These are phyloP conservation scores for Metarhizium anisopliae DNA, from an alignment of 2,329 filamentous ascomycete genomes.

Conservation along the genomic window DNA sequence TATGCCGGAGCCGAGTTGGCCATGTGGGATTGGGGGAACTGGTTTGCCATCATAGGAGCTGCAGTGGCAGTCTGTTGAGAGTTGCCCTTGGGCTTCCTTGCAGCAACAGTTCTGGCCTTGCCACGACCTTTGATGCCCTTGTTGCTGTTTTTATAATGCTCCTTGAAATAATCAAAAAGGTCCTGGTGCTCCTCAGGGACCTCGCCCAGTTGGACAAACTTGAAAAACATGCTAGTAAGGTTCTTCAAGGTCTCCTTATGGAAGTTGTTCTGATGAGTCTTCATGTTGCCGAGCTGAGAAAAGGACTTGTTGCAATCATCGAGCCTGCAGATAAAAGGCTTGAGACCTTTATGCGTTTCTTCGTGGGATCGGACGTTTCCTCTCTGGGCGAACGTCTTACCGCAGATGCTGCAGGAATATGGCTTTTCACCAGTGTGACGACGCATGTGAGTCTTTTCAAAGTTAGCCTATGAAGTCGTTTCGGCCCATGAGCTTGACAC, in stretches of 20 bases:
- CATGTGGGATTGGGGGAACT: constrained; percentile 15
- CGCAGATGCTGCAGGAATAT: constrained; percentile 70
- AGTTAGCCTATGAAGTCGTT: background rate
- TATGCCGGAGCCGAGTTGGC: constrained; percentile 21
- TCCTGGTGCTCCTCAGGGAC: constrained; percentile 61
- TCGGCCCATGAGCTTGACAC: background rate
- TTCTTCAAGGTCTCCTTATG: constrained; percentile 65
- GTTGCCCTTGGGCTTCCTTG: constrained; percentile 20
- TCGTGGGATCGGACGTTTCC: constrained; percentile 80
- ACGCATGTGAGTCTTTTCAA: constrained; percentile 70
- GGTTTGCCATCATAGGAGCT: constrained; percentile 18
- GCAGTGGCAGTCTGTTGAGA: constrained; percentile 13
- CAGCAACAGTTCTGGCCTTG: constrained; percentile 62
- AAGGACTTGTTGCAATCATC: constrained; percentile 83
- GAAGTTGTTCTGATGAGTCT: constrained; percentile 94
- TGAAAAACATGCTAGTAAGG: constrained; percentile 63
- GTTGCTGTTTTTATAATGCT: constrained; percentile 95
- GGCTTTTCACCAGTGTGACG: constrained; percentile 83
- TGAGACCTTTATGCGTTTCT: constrained; percentile 68
- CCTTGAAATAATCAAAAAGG: constrained; percentile 75
- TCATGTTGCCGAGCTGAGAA: constrained; percentile 84
- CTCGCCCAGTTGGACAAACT: constrained; percentile 44
- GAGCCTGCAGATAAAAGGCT: constrained; percentile 72
- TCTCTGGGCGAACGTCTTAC: constrained; percentile 74
- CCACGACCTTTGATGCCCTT: constrained; percentile 96